phyloP scores from a whole-genome alignment of 805 yeast species.

The Saccharomycopsis capsularis region DNA sequence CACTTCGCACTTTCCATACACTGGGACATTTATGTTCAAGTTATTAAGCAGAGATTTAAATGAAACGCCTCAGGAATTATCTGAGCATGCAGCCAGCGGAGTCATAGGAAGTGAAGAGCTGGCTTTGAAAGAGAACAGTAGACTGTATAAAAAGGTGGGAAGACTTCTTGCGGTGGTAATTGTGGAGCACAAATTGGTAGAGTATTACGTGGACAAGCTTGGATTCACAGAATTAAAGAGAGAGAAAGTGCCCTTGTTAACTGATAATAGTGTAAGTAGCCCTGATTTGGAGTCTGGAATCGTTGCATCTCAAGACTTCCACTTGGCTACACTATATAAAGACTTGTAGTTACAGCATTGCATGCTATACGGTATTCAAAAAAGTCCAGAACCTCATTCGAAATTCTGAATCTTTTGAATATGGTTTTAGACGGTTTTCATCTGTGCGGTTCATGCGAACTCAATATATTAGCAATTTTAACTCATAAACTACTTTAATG shows the following conservation, averaged over 20 bases:
- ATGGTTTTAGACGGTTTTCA: too few species aligned
- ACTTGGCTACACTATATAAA: slow-evolving; percentile 26
- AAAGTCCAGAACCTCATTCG: too few species aligned
- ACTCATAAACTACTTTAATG: too few species aligned
- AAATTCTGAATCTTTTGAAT: too few species aligned
- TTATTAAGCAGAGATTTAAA: slow-evolving; percentile 21
- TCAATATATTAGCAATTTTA: too few species aligned
- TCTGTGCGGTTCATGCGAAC: too few species aligned
- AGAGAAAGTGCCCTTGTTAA: neutral
- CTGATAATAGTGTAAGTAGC: neutral
- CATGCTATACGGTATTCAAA: too few species aligned
- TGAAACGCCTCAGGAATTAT: slow-evolving; percentile 14
- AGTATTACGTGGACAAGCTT: slow-evolving; percentile 31
- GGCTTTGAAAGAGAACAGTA: too few species aligned
- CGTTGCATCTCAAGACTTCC: slow-evolving; percentile 35
- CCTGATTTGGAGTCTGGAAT: slow-evolving; percentile 25
- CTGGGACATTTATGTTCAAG: slow-evolving; percentile 28
- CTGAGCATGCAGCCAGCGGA: too few species aligned
- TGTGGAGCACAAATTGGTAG: slow-evolving; percentile 41
- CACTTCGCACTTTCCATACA: slow-evolving; percentile 42
- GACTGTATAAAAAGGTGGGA: too few species aligned
- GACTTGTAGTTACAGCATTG: neutral
- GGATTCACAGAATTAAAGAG: neutral
- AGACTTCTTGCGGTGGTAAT: slow-evolving; percentile 37
- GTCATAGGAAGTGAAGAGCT: too few species aligned